A percentile compares a stretch with the other conserved stretches of the same genome.
Evolutionary conservation across 2,329 filamentous ascomycete genomes (phyloP).

Genomic region (Arthrobotrys entomopaga): DNA sequence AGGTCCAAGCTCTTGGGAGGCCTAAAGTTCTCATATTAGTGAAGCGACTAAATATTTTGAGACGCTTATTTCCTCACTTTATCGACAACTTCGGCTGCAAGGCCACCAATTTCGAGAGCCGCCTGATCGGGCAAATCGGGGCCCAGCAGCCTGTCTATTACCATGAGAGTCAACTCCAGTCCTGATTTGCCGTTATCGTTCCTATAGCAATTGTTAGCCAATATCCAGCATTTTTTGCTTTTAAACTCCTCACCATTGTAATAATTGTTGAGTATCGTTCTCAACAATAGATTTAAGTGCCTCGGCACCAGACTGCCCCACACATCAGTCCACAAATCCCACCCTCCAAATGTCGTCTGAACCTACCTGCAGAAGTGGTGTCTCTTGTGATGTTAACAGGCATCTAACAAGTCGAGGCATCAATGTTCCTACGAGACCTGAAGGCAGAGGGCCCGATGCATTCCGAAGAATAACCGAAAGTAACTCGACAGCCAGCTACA

Average conservation of each 20-base stretch:
- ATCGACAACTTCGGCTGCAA: conserved; percentile 93
- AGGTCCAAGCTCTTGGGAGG: conserved; percentile 87
- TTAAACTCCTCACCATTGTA: conserved; percentile 73
- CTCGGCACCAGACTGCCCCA: conserved; percentile 74
- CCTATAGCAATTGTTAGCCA: too few species aligned
- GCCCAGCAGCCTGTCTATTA: conserved; percentile 89
- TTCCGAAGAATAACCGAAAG: conserved; percentile 82
- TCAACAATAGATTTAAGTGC: conserved; percentile 88
- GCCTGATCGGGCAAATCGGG: conserved; percentile 89
- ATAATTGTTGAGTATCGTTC: conserved; percentile 89
- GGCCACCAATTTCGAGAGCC: conserved; percentile 92
- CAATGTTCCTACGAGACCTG: conserved; percentile 83
- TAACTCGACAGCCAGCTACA: conserved; percentile 80
- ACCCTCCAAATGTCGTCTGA: too few species aligned
- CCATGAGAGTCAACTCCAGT: conserved; percentile 86
- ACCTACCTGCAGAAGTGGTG: conserved; percentile 77
- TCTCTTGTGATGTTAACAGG: conserved; percentile 83
- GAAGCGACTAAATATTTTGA: conserved; percentile 5
- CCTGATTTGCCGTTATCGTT: conserved; percentile 83
- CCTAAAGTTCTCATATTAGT: conserved; percentile 61
- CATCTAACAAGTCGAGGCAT: conserved; percentile 88
- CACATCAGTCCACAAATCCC: conserved; percentile 2
- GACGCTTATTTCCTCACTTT: conserved; percentile 72
- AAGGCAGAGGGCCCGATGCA: conserved; percentile 83
- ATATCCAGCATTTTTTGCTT: too few species aligned